Base-by-base conservation (phyloP, 176 grass and related monocot species). In the Carex myosuroides region DNA sequence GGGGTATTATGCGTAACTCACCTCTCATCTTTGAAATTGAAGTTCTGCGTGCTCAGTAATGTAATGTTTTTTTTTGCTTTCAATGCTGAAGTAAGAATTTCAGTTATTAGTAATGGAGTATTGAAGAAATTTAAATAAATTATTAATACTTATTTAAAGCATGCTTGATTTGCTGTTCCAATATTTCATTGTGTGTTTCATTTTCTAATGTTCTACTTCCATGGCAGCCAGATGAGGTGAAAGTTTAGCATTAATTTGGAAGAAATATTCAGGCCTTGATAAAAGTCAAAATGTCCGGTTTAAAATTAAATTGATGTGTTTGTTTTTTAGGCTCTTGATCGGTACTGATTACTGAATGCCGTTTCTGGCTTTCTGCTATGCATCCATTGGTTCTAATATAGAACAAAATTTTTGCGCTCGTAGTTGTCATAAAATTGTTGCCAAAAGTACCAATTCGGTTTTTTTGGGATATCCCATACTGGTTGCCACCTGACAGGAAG, bases 1-100 rank as follows among this genome's bases (percentile, higher is more conserved):
- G 96, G 96, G 96, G 96, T 85, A 95, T 98, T 88, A 84, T 8
- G 35, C 91, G 91, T 60, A 95, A 98, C 68, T 95, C 96, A 0
- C 85, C 48, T 60, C 86, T 98, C 70, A 70, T 87, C 13, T 98
- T 95, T 17, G 96, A 98, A 85, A 98, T 95, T 56, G 96, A 98
- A 87, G 96, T 93, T 69, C 86, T 98, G 56, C 80, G 76, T 2
- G 82, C 83, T n/a, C 55, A 88, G 87, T 97, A 65, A 84, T 72
- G 46, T 78, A 14, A 35, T 18, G 32, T 50, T 10, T 56, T 22
- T 16, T 74, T 53, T 5, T 3, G 13, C 8, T 46, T 48, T 12
- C 17, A 76, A 76, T 76, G 46, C 48, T 55, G 2, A 16, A 44
- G 32, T 4, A 81, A 60, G 6, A 64, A 63, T 81, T 61, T 42